These are phyloP conservation scores for Coprinopsis sp. DNA, from an alignment of 768 basidiomycete genomes.

Conservation along the genomic window DNA sequence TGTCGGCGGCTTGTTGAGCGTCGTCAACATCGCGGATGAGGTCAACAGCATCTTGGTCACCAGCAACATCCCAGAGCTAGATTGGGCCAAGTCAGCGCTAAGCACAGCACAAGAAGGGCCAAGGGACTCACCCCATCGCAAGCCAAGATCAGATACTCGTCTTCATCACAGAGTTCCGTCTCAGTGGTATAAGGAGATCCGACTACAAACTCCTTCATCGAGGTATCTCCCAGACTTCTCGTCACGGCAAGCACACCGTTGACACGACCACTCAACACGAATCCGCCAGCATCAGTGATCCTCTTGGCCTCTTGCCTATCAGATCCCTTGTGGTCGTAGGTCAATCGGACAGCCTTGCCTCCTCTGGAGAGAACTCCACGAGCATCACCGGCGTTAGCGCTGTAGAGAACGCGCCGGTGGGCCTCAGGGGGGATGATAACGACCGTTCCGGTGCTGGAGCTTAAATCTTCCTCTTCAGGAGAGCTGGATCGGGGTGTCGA, in stretches of 20 bases:
- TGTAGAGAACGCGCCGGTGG: conserved; percentile 79
- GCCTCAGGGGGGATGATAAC: conserved; percentile 42
- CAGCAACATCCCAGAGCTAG: conserved; percentile 94
- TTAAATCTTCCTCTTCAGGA: conserved; percentile 26
- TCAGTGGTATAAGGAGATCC: conserved; percentile 99
- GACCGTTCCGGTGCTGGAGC: conserved; percentile 23
- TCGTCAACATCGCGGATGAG: conserved; percentile 68
- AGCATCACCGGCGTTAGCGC: conserved; percentile 96
- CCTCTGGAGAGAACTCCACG: conserved; percentile 88
- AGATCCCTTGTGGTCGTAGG: conserved; percentile 98
- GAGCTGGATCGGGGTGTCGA: conserved; percentile 33
- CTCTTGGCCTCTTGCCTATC: conserved; percentile 97
- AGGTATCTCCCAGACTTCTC: conserved; percentile 90
- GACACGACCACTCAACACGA: conserved; percentile 97
- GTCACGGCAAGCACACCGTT: conserved; percentile 98
- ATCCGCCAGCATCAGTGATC: conserved; percentile 96
- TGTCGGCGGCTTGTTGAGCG: conserved; percentile 77
- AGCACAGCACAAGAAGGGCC: conserved; percentile 1
- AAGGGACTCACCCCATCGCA: conserved; percentile 85
- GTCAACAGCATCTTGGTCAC: conserved; percentile 88
- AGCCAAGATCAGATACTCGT: conserved; percentile 93
- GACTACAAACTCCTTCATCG: conserved; percentile 99
- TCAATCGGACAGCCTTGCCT: conserved; percentile 87
- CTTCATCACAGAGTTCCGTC: conserved; percentile 76
- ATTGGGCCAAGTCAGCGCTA: conserved; percentile 2